Base-by-base conservation (phyloP, 2,329 filamentous ascomycete genomes). In the Fusarium irregulare region DNA sequence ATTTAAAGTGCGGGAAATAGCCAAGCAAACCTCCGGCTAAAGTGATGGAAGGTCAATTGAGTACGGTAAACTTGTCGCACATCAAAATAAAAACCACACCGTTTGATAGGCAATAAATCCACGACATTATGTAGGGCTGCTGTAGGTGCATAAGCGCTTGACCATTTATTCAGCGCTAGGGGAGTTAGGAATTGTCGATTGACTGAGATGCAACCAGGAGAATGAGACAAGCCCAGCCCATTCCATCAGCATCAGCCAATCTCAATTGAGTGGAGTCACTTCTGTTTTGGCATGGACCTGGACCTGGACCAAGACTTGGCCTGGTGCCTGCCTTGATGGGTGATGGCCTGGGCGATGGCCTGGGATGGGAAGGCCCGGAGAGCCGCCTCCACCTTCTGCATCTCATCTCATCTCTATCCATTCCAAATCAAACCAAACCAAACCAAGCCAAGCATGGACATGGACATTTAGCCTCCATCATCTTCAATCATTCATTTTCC, bases 311-410 rank as follows among this genome's bases (percentile, higher is more conserved):
- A 37, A n/a, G 34, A 37, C 34, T 37, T 37, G 34, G 34, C 34
- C 56, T 42, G 48, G 32, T 60, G 32, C 32, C 56, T 42, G 49
- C 28, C 62, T 60, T 65, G 62, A 65, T 37, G 34, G 32, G 32
- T 6, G 16, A 34, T 34, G 16, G 32, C 16, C 32, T 34, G 16
- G 32, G 32, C 0, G 16, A 34, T 34, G 16, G 32, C 32, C 32
- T 34, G 16, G 34, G 28, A 30, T 37, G 34, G 34, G 34, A 37
- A 44, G 42, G 18, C 25, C 27, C 23, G 32, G 37, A 45, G 45
- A 48, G 46, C 66, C 48, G 49, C 66, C 45, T 71, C 66, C 61
- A 70, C 63, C 45, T 67, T 61, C 59, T 56, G 49, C 42, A 25
- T 48, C 49, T 45, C 37, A 37, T 30, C 40, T 42, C 32, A 56